These are phyloP conservation scores for Penicillium ochrochloron DNA, from an alignment of 495 filamentous ascomycete genomes.

Conservation along the genomic window DNA sequence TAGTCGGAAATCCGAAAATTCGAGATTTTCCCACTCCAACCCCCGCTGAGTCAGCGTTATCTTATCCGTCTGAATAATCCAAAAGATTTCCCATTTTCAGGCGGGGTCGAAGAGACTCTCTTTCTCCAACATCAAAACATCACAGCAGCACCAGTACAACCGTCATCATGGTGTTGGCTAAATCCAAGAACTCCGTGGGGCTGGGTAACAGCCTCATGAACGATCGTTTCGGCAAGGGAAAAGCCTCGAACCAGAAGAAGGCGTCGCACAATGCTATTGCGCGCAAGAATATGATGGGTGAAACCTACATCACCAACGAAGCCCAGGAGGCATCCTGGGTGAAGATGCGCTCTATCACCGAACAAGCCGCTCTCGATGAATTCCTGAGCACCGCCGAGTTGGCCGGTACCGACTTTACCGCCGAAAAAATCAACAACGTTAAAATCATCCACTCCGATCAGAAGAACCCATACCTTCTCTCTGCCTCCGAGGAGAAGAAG, in stretches of 20 bases:
- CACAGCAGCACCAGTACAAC: constrained; percentile 17
- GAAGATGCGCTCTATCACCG: constrained; percentile 98
- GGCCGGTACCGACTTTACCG: constrained; percentile 97
- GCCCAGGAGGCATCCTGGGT: constrained; percentile 53
- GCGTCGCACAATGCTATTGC: constrained; percentile 59
- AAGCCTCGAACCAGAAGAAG: constrained; percentile 71
- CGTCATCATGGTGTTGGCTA: constrained; percentile 83
- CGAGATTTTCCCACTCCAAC: constrained; percentile 11
- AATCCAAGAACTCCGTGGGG: constrained; percentile 93
- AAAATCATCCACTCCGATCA: constrained; percentile 97
- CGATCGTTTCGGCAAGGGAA: constrained; percentile 88
- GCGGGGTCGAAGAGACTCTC: constrained; percentile 28
- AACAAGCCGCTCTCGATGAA: constrained; percentile 93
- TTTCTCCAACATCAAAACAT: constrained; percentile 19
- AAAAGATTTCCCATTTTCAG: constrained; percentile 41
- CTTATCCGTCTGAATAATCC: constrained; percentile 43
- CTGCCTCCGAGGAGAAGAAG: constrained; percentile 80
- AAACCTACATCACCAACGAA: constrained; percentile 55
- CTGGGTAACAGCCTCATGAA: constrained; percentile 94
- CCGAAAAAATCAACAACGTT: constrained; percentile 97
- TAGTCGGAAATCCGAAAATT: background rate
- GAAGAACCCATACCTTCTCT: constrained; percentile 92
- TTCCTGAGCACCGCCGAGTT: constrained; percentile 87
- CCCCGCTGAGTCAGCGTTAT: constrained; percentile 36
- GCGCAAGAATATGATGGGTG: constrained; percentile 48